Evolutionary conservation across 768 basidiomycete genomes (phyloP), one percentile per base, ranked within the genome.

Genomic region (Russula compacta): DNA sequence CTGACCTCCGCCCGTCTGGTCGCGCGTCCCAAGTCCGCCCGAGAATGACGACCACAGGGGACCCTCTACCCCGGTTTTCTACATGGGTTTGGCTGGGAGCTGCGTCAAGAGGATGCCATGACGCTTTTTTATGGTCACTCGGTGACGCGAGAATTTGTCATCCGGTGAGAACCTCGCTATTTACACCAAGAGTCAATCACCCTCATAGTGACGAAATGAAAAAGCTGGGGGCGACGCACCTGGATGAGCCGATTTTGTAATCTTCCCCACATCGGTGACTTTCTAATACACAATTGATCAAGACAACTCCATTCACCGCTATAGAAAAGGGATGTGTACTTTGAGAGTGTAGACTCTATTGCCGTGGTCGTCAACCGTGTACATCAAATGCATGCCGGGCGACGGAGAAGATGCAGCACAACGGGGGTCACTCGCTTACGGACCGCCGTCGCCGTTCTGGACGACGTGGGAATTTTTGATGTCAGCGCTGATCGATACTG

Each of bases 61-160:
- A 54, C 29, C 53, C n/a, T 14, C n/a, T 4, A 17, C n/a, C n/a
- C 11, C 21, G 33, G 24, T 38, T 40, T 39, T 19, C 42, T 80
- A 97, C 78, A 95, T 79, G 19, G 95, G 94, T 74, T 92, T 93
- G 56, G 81, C 76, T 32, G 95, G 94, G 19, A 90, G 80, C 71
- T 98, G 94, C 17, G 95, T 95, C 64, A 86, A 83, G 64, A 99
- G 83, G 58, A 97, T 83, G 60, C 85, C 84, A 70, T 86, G 89
- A 70, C 95, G 85, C 77, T 92, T 92, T 79, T 98, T 98, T 71
- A 98, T 86, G 6, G 93, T 97, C 63, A 98, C 94, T 62, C 97
- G 89, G 71, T 99, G 95, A 64, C 94, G 83, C 63, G 94, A 95
- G 77, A 95, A 98, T 78, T 98, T 98, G 83, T 98, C 95, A 73